Conservation (phyloP, 768 basidiomycete genomes). For the Kwoniella bestiolae region DNA sequence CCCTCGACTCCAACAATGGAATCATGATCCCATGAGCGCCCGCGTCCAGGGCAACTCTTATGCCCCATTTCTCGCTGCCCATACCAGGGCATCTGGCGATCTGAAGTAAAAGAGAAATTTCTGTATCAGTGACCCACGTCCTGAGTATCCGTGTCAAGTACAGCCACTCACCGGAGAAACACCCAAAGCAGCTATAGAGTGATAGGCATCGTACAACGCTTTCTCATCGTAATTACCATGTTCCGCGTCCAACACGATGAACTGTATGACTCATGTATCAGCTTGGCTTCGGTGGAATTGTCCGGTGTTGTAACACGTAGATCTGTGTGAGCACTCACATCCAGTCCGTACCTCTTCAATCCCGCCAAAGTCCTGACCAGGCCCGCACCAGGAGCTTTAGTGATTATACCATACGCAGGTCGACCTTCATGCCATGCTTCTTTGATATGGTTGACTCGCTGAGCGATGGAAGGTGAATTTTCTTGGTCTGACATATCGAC, state of each 20-base stretch:
- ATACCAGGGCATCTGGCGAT: slow-evolving; percentile 1
- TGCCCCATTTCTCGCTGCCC: slow-evolving; percentile 7
- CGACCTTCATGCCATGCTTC: slow-evolving; percentile 22
- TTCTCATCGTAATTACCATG: slow-evolving; percentile 26
- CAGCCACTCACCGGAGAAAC: slow-evolving; percentile 22
- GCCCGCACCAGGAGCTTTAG: slow-evolving; percentile 20
- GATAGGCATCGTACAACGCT: slow-evolving; percentile 15
- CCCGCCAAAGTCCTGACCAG: slow-evolving; percentile 18
- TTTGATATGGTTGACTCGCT: slow-evolving; percentile 19
- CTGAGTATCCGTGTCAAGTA: too few species aligned
- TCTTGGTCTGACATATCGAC: background rate
- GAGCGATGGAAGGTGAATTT: slow-evolving; percentile 5
- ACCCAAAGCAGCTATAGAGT: slow-evolving; percentile 22
- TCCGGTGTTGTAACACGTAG: too few species aligned
- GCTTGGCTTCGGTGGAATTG: too few species aligned
- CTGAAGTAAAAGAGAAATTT: background rate
- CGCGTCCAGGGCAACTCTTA: slow-evolving; percentile 18
- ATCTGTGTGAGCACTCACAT: slow-evolving; percentile 12
- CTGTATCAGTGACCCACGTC: too few species aligned
- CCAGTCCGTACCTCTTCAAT: slow-evolving; percentile 18
- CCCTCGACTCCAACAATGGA: slow-evolving; percentile 14
- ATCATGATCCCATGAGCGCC: slow-evolving; percentile 24
- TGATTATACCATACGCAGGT: slow-evolving; percentile 25
- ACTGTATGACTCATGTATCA: background rate
- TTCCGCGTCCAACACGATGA: slow-evolving; percentile 22